Conservation (phyloP, 2,329 filamentous ascomycete species). For the Claviceps africana region DNA sequence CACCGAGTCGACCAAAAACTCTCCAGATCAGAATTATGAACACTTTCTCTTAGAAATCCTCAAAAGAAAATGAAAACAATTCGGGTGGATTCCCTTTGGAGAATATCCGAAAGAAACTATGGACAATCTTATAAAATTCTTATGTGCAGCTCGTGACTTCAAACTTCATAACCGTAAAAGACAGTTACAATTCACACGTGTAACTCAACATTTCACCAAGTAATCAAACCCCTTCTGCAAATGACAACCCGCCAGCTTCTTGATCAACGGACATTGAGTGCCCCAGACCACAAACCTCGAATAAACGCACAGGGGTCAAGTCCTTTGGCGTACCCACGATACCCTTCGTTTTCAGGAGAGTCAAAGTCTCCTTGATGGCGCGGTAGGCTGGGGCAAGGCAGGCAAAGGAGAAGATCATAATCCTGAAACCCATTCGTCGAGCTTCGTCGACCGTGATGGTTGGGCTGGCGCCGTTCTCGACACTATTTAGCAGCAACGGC, state of each 20-base stretch:
- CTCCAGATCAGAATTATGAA: not conserved
- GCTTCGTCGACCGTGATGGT: constrained; percentile 39
- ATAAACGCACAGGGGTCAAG: constrained; percentile 32
- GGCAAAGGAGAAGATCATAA: constrained; percentile 34
- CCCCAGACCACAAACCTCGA: constrained; percentile 37
- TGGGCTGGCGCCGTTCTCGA: constrained; percentile 42
- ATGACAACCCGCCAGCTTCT: constrained; percentile 10
- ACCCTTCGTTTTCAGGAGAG: constrained; percentile 26
- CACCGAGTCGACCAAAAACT: not conserved
- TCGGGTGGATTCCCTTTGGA: not conserved
- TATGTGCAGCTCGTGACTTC: not conserved
- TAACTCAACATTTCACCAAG: not conserved
- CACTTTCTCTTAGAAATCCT: not conserved
- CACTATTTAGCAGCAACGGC: constrained; percentile 43
- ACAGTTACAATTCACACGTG: not conserved
- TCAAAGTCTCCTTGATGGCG: constrained; percentile 26
- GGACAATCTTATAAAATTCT: not conserved
- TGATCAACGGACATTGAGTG: constrained; percentile 35
- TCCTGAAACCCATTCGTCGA: constrained; percentile 39
- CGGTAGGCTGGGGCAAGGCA: constrained; percentile 33
- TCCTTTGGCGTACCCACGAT: constrained; percentile 25
- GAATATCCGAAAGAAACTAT: not conserved
- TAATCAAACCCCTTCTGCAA: constrained; percentile 3
- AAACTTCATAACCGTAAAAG: not conserved
- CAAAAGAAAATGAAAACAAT: not conserved